These are phyloP conservation scores for Naganishia sp. DNA, from an alignment of 1,284 basidiomycete genomes.

Conservation along the genomic window DNA sequence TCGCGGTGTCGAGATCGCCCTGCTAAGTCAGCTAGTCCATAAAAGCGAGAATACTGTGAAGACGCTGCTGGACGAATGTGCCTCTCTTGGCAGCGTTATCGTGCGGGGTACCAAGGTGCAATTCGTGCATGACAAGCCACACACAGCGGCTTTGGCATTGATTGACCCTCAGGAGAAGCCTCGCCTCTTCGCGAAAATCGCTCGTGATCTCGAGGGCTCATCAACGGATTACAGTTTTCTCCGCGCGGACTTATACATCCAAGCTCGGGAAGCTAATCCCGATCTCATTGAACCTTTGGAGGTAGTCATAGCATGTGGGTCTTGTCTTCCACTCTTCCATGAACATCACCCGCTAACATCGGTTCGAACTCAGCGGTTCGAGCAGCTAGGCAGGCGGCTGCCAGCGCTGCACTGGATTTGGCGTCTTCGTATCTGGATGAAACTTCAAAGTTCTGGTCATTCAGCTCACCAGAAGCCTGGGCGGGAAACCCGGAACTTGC, in stretches of 20 bases:
- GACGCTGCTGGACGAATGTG: slow-evolving; percentile 26
- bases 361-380: not conserved
- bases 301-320: slow-evolving; percentile 19
- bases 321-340: not conserved
- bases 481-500: slow-evolving; percentile 11
- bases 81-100: slow-evolving; percentile 31
- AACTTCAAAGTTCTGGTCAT: slow-evolving; percentile 5
- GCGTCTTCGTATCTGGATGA: slow-evolving; percentile 13
- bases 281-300: slow-evolving; percentile 4
- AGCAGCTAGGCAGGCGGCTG: slow-evolving; percentile 23
- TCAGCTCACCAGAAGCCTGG: slow-evolving; percentile 11
- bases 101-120: slow-evolving; percentile 34
- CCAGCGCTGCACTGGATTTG: slow-evolving; percentile 25
- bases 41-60: slow-evolving; percentile 13
- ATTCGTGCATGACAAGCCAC: slow-evolving; percentile 47
- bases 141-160: slow-evolving; percentile 41
- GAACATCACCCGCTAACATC: not conserved
- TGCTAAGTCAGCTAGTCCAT: slow-evolving; percentile 31
- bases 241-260: slow-evolving; percentile 36
- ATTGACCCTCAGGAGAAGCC: slow-evolving; percentile 35
- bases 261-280: slow-evolving; percentile 5
- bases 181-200: slow-evolving; percentile 24
- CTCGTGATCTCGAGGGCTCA: slow-evolving; percentile 15
- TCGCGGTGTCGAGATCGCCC: slow-evolving; percentile 36
- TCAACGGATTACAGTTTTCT: slow-evolving; percentile 28